These are phyloP conservation scores for Micromonas pusilla DNA, from an alignment of 139 green algal genomes.

Conservation along the genomic window DNA sequence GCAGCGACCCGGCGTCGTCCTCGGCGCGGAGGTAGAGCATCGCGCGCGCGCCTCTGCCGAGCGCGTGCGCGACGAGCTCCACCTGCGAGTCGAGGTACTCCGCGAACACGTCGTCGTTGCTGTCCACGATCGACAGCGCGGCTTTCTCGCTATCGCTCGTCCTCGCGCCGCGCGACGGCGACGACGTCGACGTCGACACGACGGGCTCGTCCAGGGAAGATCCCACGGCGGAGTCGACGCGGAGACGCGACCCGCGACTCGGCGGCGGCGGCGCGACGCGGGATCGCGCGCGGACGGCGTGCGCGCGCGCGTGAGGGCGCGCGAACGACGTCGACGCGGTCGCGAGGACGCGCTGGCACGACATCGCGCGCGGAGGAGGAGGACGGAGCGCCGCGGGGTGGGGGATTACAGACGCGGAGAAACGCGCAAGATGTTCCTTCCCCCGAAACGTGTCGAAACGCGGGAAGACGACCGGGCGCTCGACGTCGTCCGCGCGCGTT, in stretches of 20 bases:
- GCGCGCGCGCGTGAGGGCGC: background rate
- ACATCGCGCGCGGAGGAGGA: background rate
- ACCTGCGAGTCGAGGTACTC: background rate
- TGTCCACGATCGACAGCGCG: background rate
- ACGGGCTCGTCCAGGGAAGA: background rate
- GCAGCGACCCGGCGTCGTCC: background rate
- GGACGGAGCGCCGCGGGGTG: no score
- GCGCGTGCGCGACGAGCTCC: conserved; percentile 6
- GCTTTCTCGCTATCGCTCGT: background rate
- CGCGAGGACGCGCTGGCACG: background rate
- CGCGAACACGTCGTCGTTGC: conserved; percentile 6
- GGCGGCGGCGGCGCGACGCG: no score
- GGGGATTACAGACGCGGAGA: no score
- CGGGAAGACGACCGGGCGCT: no score
- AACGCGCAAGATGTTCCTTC: no score
- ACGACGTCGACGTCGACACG: background rate
- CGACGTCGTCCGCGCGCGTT: no score
- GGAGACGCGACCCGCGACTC: no score
- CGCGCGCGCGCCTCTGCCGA: background rate
- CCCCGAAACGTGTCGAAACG: no score
- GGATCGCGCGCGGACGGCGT: background rate
- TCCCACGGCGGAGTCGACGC: background rate
- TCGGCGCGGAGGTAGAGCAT: conserved; percentile 12
- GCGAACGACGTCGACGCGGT: background rate
- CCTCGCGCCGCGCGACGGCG: no score